Evolutionary conservation across 1,139 yeast species (phyloP).

Genomic region (Candida tropicalis): DNA sequence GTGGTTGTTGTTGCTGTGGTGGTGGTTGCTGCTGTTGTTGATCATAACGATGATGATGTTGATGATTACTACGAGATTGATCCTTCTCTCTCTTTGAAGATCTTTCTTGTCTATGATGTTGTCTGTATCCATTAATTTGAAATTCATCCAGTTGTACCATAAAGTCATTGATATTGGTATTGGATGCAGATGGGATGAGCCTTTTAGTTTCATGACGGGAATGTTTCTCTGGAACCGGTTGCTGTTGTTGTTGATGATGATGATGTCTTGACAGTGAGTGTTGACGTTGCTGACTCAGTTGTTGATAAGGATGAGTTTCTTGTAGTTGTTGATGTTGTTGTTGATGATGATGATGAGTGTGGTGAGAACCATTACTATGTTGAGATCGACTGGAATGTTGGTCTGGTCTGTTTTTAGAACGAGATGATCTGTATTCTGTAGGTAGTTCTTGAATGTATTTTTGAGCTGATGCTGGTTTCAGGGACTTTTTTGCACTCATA

Average conservation of each 20-base stretch:
- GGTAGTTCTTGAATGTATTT: slow-evolving; percentile 1
- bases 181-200: slow-evolving; percentile 17
- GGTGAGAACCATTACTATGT: background rate
- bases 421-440: background rate
- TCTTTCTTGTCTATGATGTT: slow-evolving; percentile 18
- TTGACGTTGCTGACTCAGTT: slow-evolving; percentile 9
- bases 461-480: background rate
- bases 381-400: slow-evolving; percentile 2
- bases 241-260: no score
- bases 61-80: slow-evolving; percentile 3
- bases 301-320: slow-evolving; percentile 9
- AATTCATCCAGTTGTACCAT: slow-evolving; percentile 10
- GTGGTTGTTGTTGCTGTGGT: slow-evolving; percentile 6
- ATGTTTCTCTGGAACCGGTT: slow-evolving; percentile 9
- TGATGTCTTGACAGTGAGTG: slow-evolving; percentile 10
- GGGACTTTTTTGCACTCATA: slow-evolving; percentile 5
- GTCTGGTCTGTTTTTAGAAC: slow-evolving; percentile 5
- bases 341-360: background rate
- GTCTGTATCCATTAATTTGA: slow-evolving; percentile 9
- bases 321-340: slow-evolving; percentile 6
- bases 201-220: slow-evolving; percentile 11
- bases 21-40: slow-evolving; percentile 13
- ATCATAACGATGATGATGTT: slow-evolving; percentile 2
- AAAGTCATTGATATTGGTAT: slow-evolving; percentile 15
- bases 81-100: slow-evolving; percentile 12